These are phyloP conservation scores for Alternaria arbusti DNA, from an alignment of 2,329 filamentous ascomycete genomes.

Conservation along the genomic window DNA sequence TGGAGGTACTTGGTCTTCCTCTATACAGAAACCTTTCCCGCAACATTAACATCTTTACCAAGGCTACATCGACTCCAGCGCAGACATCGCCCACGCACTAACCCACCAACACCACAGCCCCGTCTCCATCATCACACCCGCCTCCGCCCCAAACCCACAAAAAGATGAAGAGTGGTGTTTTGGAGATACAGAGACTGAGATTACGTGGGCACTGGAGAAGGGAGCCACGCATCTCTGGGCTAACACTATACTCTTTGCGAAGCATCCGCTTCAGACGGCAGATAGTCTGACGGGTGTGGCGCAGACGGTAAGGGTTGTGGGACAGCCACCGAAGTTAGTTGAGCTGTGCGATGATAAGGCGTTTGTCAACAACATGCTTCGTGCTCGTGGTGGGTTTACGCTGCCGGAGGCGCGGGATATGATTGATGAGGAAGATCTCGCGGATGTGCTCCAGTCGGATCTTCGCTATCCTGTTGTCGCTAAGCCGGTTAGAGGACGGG, in stretches of 20 bases:
- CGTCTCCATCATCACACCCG: background rate
- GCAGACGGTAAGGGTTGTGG: accelerated
- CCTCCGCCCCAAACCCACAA: accelerated
- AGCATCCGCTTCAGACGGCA: background rate
- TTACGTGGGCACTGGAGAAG: background rate
- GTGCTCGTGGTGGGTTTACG: background rate
- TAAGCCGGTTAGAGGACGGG: background rate
- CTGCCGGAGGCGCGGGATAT: background rate
- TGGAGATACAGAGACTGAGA: accelerated
- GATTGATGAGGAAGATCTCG: background rate
- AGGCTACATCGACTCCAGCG: background rate
- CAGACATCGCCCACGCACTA: background rate
- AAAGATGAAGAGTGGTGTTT: background rate
- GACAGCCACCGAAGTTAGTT: background rate
- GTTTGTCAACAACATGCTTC: background rate
- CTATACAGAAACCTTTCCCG: no score
- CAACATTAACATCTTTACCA: background rate
- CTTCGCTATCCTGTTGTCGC: background rate
- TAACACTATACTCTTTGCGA: background rate
- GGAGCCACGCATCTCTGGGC: background rate
- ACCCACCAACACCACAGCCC: background rate
- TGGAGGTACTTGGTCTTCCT: background rate
- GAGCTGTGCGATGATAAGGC: background rate
- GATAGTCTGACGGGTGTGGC: background rate
- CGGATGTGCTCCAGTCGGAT: accelerated